Base-by-base conservation (phyloP, 352 stramenopile species). In the Halophytophthora batemanensis region DNA sequence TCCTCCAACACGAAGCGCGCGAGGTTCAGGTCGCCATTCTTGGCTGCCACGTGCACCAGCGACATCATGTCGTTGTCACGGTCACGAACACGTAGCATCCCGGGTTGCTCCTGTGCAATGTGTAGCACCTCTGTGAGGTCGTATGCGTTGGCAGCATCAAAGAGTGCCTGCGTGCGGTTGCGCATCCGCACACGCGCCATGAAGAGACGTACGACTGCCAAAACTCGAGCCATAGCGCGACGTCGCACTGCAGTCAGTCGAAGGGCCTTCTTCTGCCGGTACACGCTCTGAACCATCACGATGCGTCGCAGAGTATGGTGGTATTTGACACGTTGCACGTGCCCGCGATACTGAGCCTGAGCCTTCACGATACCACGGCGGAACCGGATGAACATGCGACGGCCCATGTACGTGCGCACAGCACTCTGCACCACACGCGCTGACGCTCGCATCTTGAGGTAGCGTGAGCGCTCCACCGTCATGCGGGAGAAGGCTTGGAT, bases 31-130 rank as follows among this genome's bases (percentile, higher is more conserved):
- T 93, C 82, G 10, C 82, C 79, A 53, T 93, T 95, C 55, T 90
- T 90, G 2, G 83, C 85, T 0, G 86, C 87, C n/a, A 92, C 82
- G 66, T 96, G 87, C 22, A 96, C 77, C 13, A 96, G 64, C 18
- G 82, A 95, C 66, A 93, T 89, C 77, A 90, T 85, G 29, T 93
- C 74, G 55, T 86, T 69, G 21, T 64, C 59, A 44, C 79, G 79
- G 33, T 95, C 84, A 37, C 84, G 79, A 3, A 93, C 78, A 11
- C 83, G 79, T 10, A 93, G 47, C 77, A 90, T 92, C 8, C 81
- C 81, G 8, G 82, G 85, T 39, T 87, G 70, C 29, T 93, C 75
- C 52, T 93, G 85, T 2, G 82, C 75, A 59, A 95, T 78, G 44
- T 83, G 80, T n/a, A 90, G 69, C 12, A 95, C 80, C 31, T 79